Evolutionary conservation across 345 rosid species (phyloP).

Genomic region (Capsella bursapastoris): DNA sequence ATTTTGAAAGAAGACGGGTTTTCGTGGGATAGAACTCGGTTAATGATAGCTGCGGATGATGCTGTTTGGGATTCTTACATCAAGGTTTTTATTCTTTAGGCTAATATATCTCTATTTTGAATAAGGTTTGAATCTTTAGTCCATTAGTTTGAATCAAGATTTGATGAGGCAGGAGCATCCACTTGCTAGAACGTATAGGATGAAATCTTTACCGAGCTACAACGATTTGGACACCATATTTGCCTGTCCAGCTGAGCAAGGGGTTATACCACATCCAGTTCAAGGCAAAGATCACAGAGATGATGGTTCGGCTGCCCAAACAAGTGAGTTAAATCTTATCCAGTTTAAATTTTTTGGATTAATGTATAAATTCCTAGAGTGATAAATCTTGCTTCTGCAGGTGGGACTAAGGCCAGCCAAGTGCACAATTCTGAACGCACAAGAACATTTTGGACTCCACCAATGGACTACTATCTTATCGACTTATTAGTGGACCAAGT

Average conservation of each 20-base stretch:
- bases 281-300: conserved; percentile 50
- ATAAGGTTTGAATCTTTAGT: conserved; percentile 20
- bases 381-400: conserved; percentile 39
- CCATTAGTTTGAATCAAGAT: conserved; percentile 29
- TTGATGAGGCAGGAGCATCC: conserved; percentile 61
- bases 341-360: conserved; percentile 15
- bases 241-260: conserved; percentile 49
- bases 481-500: conserved; percentile 80
- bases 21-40: conserved; percentile 70
- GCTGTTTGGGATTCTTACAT: conserved; percentile 72
- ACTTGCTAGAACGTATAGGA: conserved; percentile 64
- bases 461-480: conserved; percentile 82
- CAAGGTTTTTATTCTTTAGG: conserved; percentile 51
- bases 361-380: neutral
- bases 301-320: conserved; percentile 42
- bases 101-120: neutral
- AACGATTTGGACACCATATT: conserved; percentile 65
- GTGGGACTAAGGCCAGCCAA: conserved; percentile 52
- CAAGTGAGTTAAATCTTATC: conserved; percentile 48
- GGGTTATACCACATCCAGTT: conserved; percentile 36
- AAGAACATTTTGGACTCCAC: conserved; percentile 87
- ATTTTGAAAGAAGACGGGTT: conserved; percentile 65
- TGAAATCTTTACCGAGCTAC: conserved; percentile 70
- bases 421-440: conserved; percentile 59
- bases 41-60: conserved; percentile 64